Percentiles rank a stretch among this genome's conserved stretches.
phyloP scores from a whole-genome alignment of 441 rosid genomes.

The Eruca vesicaria region DNA sequence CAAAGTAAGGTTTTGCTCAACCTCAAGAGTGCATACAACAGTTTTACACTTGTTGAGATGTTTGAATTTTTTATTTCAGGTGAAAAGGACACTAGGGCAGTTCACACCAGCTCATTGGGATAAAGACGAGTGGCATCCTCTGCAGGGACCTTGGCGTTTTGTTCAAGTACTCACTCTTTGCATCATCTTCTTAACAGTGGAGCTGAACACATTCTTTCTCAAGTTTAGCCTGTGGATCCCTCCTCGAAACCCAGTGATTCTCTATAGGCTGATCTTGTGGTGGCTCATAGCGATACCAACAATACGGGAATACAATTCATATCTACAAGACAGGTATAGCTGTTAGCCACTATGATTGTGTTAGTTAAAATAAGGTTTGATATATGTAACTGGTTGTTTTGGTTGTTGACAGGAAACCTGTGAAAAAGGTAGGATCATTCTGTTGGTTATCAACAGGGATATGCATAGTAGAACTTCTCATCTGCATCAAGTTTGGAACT shows the following conservation, averaged over 20 bases:
- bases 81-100: slow-evolving; percentile 90
- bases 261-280: slow-evolving; percentile 95
- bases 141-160: slow-evolving; percentile 98
- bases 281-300: slow-evolving; percentile 99
- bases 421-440: slow-evolving; percentile 94
- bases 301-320: slow-evolving; percentile 93
- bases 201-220: slow-evolving; percentile 97
- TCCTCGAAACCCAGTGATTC: slow-evolving; percentile 88
- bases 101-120: slow-evolving; percentile 99
- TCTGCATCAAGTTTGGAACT: slow-evolving; percentile 97
- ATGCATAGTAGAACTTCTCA: slow-evolving; percentile 96
- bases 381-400: background rate
- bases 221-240: slow-evolving; percentile 99
- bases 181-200: slow-evolving; percentile 84
- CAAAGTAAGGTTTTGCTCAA: slow-evolving; percentile 49
- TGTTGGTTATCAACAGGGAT: slow-evolving; percentile 99
- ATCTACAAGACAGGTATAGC: slow-evolving; percentile 89
- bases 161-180: slow-evolving; percentile 95
- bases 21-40: background rate
- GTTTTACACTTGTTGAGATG: background rate
- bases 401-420: slow-evolving; percentile 58
- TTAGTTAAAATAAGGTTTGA: background rate
- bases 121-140: slow-evolving; percentile 98
- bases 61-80: slow-evolving; percentile 53
- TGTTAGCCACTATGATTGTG: slow-evolving; percentile 9